Conservation (phyloP, 352 stramenopile species). For the Discostella stelligera region DNA sequence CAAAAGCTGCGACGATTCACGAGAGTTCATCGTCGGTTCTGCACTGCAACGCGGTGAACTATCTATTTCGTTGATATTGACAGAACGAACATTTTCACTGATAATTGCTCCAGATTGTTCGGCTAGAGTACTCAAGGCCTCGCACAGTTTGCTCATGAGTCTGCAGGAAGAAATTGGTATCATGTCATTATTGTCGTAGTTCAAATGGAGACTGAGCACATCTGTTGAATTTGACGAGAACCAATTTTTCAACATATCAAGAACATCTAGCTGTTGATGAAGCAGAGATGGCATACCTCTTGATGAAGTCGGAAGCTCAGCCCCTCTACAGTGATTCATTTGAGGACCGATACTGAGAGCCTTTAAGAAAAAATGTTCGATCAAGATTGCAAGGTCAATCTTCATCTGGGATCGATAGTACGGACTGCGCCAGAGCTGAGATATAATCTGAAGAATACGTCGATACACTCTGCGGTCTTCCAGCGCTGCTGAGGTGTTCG, state of each 20-base stretch:
- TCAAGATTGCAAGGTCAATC: constrained; percentile 83
- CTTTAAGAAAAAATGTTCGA: constrained; percentile 84
- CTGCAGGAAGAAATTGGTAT: constrained; percentile 60
- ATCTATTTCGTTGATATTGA: constrained; percentile 40
- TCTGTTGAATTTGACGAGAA: constrained; percentile 76
- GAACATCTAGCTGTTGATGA: constrained; percentile 77
- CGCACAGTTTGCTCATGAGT: constrained; percentile 66
- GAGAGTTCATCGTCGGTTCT: constrained; percentile 22
- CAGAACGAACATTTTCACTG: constrained; percentile 50
- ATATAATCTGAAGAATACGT: constrained; percentile 77
- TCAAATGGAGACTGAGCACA: constrained; percentile 83
- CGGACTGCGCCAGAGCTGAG: constrained; percentile 74
- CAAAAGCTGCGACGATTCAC: constrained; percentile 62
- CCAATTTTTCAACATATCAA: constrained; percentile 83
- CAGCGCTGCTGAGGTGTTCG: constrained; percentile 74
- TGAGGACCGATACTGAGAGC: constrained; percentile 78
- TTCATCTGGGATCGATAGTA: constrained; percentile 80
- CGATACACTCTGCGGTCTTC: constrained; percentile 79
- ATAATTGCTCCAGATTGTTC: constrained; percentile 77
- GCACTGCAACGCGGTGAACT: constrained; percentile 33
- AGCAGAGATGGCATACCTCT: constrained; percentile 61
- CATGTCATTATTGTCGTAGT: constrained; percentile 66
- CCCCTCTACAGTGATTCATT: constrained; percentile 42
- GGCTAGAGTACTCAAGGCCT: constrained; percentile 68
- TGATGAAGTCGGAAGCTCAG: constrained; percentile 5